Conservation (phyloP, 495 filamentous ascomycete genomes). For the Tuber indicum region DNA sequence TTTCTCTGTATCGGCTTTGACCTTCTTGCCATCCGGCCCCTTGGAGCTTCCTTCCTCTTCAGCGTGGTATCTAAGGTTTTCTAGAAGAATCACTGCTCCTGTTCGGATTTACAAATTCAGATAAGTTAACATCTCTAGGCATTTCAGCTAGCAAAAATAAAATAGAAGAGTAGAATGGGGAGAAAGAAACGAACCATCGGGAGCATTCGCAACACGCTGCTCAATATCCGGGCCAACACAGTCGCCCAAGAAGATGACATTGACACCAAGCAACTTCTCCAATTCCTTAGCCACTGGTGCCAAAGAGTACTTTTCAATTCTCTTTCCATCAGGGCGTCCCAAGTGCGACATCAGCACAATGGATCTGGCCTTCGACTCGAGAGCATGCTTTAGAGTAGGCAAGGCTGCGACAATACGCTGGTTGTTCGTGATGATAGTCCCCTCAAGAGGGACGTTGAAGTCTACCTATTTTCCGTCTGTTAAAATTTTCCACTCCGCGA, state of each 20-base stretch:
- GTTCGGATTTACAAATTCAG: constrained; percentile 9
- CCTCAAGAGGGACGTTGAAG: constrained; percentile 98
- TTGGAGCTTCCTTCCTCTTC: constrained; percentile 96
- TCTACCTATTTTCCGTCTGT: constrained; percentile 63
- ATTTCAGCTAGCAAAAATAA: neutral
- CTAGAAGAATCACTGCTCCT: constrained; percentile 77
- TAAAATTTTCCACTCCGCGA: neutral
- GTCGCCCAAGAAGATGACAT: constrained; percentile 81
- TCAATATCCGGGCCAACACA: constrained; percentile 85
- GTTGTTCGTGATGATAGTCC: constrained; percentile 87
- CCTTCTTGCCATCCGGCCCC: constrained; percentile 89
- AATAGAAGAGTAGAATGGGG: neutral
- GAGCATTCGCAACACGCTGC: constrained; percentile 76
- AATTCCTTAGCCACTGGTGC: constrained; percentile 88
- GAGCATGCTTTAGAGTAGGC: constrained; percentile 96
- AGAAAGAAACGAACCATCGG: constrained; percentile 47
- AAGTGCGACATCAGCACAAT: constrained; percentile 98
- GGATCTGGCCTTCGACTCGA: constrained; percentile 87
- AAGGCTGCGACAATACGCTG: constrained; percentile 96
- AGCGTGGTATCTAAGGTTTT: constrained; percentile 95
- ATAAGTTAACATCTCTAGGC: neutral
- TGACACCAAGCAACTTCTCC: constrained; percentile 73
- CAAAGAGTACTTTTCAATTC: constrained; percentile 85
- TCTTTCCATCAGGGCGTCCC: constrained; percentile 85
- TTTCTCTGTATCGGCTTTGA: constrained; percentile 89